Percentiles rank a stretch among this genome's conserved stretches.
Conservation (phyloP, 2,329 filamentous ascomycete species). For the Alternaria longipes region DNA sequence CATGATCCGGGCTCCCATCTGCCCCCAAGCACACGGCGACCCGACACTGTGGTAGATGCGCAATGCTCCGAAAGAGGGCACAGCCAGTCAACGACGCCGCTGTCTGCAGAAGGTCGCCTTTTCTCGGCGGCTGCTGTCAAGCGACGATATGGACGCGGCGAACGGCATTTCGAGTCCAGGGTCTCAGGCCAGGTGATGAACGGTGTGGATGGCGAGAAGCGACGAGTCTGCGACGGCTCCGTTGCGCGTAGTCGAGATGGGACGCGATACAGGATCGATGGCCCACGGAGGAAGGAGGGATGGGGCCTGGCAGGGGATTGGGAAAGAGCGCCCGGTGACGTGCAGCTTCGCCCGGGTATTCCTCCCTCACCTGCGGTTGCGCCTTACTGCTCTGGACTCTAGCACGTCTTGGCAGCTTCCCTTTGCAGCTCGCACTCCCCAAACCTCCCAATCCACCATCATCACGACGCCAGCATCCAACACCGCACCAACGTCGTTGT, state of each 20-base stretch:
- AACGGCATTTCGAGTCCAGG: conserved; percentile 30
- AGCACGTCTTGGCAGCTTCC: conserved; percentile 31
- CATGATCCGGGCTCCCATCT: conserved; percentile 43
- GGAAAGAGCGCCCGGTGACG: conserved; percentile 43
- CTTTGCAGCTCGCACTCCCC: conserved; percentile 25
- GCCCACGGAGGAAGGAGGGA: conserved; percentile 22
- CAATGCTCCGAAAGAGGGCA: conserved; percentile 49
- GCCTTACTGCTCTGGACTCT: conserved; percentile 30
- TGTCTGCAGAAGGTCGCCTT: conserved; percentile 27
- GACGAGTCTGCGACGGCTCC: conserved; percentile 27
- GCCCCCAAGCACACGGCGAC: conserved; percentile 33
- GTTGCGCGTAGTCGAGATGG: conserved; percentile 23
- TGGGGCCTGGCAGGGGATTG: conserved; percentile 30
- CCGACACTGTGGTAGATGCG: conserved; percentile 46
- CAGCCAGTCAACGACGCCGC: conserved; percentile 27
- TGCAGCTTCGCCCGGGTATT: conserved; percentile 46
- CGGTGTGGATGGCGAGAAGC: conserved; percentile 20
- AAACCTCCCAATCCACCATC: conserved; percentile 29
- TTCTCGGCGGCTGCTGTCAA: conserved; percentile 16
- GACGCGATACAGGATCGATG: conserved; percentile 28
- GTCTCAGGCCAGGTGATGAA: conserved; percentile 10
- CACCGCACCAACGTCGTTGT: conserved; percentile 17
- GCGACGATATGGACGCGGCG: conserved; percentile 26
- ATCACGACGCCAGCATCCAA: conserved; percentile 24
- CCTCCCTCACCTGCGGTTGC: conserved; percentile 32